Evolutionary conservation across 2,329 filamentous ascomycete genomes (phyloP).

Genomic region (Pseudogymnoascus destructans): DNA sequence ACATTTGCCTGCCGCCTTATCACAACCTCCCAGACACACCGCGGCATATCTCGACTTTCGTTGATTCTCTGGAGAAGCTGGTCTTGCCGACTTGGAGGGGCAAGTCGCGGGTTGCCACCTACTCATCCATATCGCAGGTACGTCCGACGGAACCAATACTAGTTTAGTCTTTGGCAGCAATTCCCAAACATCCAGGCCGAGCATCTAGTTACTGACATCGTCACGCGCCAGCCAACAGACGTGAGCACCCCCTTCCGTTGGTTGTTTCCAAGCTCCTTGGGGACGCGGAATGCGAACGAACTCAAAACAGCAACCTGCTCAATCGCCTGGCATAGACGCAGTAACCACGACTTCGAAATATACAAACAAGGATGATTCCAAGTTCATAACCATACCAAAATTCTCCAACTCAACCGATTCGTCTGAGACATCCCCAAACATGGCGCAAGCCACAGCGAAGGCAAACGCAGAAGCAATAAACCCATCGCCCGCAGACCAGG

Average conservation of each 20-base stretch:
- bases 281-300: conserved; percentile 37
- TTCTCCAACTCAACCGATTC: conserved; percentile 35
- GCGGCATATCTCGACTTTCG: background rate
- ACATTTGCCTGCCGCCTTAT: background rate
- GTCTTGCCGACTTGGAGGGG: conserved; percentile 7
- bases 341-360: conserved; percentile 42
- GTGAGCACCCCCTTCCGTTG: background rate
- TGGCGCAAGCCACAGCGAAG: conserved; percentile 25
- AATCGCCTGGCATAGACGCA: conserved; percentile 38
- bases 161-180: background rate
- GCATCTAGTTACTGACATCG: background rate
- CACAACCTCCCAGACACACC: background rate
- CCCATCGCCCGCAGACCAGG: conserved; percentile 20
- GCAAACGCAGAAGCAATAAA: conserved; percentile 21
- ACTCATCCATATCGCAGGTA: conserved; percentile 5
- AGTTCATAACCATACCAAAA: conserved; percentile 54
- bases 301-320: conserved; percentile 37
- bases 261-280: conserved; percentile 8
- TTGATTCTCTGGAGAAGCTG: conserved; percentile 5
- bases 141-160: conserved; percentile 2
- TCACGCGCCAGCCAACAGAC: background rate
- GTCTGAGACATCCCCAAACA: conserved; percentile 39
- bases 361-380: conserved; percentile 55
- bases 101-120: conserved; percentile 7
- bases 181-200: background rate